Conservation (phyloP, 2,329 filamentous ascomycete genomes). For the Hirsutella minnesotensis region DNA sequence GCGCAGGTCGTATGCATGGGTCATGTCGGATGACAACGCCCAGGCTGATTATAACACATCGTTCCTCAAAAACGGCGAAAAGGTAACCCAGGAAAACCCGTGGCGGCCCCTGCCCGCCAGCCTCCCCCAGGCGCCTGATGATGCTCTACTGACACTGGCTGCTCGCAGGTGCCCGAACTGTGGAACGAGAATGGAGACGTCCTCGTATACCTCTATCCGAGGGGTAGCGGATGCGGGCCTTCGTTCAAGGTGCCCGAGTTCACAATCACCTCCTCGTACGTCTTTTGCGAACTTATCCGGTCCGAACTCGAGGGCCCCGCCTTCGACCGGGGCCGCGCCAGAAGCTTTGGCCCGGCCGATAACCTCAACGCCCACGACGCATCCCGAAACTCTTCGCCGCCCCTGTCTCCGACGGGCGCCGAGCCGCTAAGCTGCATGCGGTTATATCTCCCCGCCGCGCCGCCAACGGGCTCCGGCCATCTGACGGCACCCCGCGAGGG, state of each 20-base stretch:
- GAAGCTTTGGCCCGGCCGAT: conserved; percentile 35
- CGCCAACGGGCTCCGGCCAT: conserved; percentile 23
- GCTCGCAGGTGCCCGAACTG: conserved; percentile 46
- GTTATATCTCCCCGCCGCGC: conserved; percentile 40
- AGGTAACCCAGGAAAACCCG: conserved; percentile 22
- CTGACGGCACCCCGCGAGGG: conserved; percentile 19
- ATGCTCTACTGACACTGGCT: not conserved
- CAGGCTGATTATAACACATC: conserved; percentile 44
- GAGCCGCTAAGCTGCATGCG: conserved; percentile 27
- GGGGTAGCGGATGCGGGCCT: conserved; percentile 34
- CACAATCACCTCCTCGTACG: conserved; percentile 39
- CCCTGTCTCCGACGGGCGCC: conserved; percentile 24
- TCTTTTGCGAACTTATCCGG: conserved; percentile 41
- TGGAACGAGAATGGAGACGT: conserved; percentile 52
- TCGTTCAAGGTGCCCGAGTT: conserved; percentile 50
- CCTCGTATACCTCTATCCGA: conserved; percentile 44
- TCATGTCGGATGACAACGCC: conserved; percentile 37
- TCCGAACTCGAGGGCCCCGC: conserved; percentile 25
- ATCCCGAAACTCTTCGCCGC: conserved; percentile 23
- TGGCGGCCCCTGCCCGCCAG: not conserved
- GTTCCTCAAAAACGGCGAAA: conserved; percentile 41
- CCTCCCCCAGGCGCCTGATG: too few relatives aligned
- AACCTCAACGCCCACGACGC: conserved; percentile 40
- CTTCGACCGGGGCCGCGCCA: conserved; percentile 20
- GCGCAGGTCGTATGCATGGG: conserved; percentile 33